phyloP scores from a whole-genome alignment of 1,139 yeast species.

The Scheffersomyces parashehatae region DNA sequence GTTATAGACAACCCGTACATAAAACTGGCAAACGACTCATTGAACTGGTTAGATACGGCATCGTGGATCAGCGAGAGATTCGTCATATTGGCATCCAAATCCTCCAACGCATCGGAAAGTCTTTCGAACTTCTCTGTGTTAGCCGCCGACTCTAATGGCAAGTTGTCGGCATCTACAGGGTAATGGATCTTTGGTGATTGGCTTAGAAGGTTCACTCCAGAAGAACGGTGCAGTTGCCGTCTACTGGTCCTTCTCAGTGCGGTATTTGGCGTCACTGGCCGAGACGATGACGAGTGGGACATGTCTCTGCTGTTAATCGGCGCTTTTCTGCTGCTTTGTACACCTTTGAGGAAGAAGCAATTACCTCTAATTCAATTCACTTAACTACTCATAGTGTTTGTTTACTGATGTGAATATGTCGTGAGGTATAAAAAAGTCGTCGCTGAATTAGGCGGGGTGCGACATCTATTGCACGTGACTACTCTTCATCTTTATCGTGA shows the following conservation, averaged over 20 bases:
- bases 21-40: slow-evolving; percentile 63
- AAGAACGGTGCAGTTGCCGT: slow-evolving; percentile 39
- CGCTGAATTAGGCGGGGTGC: no score
- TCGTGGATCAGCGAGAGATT: slow-evolving; percentile 51
- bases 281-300: slow-evolving; percentile 8
- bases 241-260: slow-evolving; percentile 10
- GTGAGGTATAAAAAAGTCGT: no score
- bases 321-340: no score
- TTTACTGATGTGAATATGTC: no score
- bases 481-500: no score
- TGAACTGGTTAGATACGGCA: slow-evolving; percentile 50
- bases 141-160: slow-evolving; percentile 37
- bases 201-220: slow-evolving; percentile 40
- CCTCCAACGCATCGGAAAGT: slow-evolving; percentile 54
- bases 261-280: slow-evolving; percentile 16
- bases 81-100: slow-evolving; percentile 48
- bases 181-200: slow-evolving; percentile 47
- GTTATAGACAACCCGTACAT: slow-evolving; percentile 63
- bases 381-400: no score
- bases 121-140: slow-evolving; percentile 39
- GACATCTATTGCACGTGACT: no score
- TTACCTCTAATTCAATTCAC: no score
- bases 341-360: no score
- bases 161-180: slow-evolving; percentile 39
- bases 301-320: no score